These are phyloP conservation scores for Solanum lignicaule DNA, from an alignment of 257 asterid genomes.

Conservation along the genomic window DNA sequence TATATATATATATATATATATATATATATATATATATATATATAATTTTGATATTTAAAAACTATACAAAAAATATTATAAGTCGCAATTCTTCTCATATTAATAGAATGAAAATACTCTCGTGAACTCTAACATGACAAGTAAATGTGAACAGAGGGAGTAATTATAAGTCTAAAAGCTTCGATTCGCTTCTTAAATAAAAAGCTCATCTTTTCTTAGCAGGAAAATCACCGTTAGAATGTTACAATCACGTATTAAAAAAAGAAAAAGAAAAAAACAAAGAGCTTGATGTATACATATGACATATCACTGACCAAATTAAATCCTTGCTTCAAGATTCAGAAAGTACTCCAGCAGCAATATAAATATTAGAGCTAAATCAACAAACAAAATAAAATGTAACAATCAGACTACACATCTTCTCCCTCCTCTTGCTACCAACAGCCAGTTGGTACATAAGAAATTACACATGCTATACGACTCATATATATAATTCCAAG, in stretches of 20 bases:
- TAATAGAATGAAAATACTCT: background rate
- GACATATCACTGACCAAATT: background rate
- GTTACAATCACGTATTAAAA: slow-evolving; percentile 1
- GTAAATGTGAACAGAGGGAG: background rate
- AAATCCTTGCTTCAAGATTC: slow-evolving; percentile 40
- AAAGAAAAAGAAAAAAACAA: background rate
- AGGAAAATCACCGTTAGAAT: slow-evolving; percentile 8
- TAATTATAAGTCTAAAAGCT: background rate
- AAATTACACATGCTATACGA: background rate
- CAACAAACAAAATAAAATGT: background rate
- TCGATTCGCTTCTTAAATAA: background rate
- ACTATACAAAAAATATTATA: too few relatives aligned
- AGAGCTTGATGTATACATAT: background rate
- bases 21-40: too few relatives aligned
- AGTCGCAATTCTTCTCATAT: background rate
- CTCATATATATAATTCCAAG: background rate
- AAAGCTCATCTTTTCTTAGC: background rate
- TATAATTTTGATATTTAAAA: too few relatives aligned
- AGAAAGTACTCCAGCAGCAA: slow-evolving; percentile 16
- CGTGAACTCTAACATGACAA: background rate
- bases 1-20: too few relatives aligned
- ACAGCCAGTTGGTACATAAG: slow-evolving; percentile 52
- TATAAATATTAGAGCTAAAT: slow-evolving; percentile 4
- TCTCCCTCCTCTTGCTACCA: slow-evolving; percentile 17
- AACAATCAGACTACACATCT: background rate